Percentiles rank a stretch among this genome's conserved stretches.
Evolutionary conservation across 208 protist genomes (phyloP).

Genomic region (Acanthamoeba lenticulata): DNA sequence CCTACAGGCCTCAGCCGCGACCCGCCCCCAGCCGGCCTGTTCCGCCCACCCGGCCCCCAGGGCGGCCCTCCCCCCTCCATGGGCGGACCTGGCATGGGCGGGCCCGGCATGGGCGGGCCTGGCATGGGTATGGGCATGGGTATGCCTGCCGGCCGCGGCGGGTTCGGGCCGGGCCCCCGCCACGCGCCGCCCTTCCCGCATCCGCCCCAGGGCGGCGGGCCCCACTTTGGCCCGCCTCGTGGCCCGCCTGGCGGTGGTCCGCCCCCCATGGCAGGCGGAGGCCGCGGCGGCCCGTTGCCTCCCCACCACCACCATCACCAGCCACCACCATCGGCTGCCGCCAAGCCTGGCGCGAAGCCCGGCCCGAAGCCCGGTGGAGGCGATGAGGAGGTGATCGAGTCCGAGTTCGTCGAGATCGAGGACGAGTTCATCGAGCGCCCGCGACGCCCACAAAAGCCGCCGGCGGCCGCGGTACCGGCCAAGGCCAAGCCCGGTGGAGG

Average conservation of each 20-base stretch:
- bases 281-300: neutral
- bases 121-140: no score
- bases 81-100: neutral
- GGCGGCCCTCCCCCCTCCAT: neutral
- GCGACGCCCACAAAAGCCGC: neutral
- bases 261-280: neutral
- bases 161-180: neutral
- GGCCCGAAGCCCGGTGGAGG: neutral
- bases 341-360: neutral
- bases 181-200: neutral
- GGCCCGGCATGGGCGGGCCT: neutral
- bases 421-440: constrained; percentile 13
- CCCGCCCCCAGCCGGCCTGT: neutral
- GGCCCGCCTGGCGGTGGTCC: neutral
- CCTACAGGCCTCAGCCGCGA: neutral
- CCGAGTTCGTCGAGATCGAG: constrained; percentile 36
- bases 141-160: no score
- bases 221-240: neutral
- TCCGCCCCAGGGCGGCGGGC: neutral
- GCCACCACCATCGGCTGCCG: neutral
- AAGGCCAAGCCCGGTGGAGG: neutral
- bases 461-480: neutral
- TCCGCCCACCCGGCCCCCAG: neutral
- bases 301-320: neutral
- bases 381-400: constrained; percentile 9